Percentiles rank a stretch among this genome's conserved stretches.
phyloP scores from a whole-genome alignment of 176 grass and related monocot genomes.

The Zea luxurians region DNA sequence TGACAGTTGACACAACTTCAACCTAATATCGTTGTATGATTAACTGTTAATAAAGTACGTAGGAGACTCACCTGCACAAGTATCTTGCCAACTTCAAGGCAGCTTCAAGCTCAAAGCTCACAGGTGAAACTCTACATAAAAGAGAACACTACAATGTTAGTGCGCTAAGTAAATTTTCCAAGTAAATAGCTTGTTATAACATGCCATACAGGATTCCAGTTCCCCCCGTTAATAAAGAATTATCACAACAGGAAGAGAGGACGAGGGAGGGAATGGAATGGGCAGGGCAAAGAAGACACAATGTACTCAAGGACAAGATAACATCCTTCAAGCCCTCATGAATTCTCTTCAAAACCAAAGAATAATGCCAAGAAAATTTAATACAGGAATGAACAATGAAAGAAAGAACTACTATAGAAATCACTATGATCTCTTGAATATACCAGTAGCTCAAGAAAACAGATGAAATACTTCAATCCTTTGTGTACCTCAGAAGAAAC shows the following conservation, averaged over 20 bases:
- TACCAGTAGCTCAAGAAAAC: slow-evolving; percentile 20
- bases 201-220: slow-evolving; percentile 16
- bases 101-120: slow-evolving; percentile 99
- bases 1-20: not conserved
- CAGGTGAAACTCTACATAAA: slow-evolving; percentile 85
- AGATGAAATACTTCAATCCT: slow-evolving; percentile 19
- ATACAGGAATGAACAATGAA: not conserved
- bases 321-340: not conserved
- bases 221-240: not conserved
- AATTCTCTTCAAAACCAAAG: slow-evolving; percentile 19
- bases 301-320: slow-evolving; percentile 11
- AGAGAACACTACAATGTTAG: slow-evolving; percentile 30
- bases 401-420: slow-evolving; percentile 20
- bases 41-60: slow-evolving; percentile 2
- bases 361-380: not conserved
- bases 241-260: not conserved
- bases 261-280: not conserved
- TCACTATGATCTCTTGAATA: not conserved
- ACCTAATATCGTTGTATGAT: slow-evolving; percentile 18
- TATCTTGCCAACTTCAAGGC: slow-evolving; percentile 96
- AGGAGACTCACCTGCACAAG: slow-evolving; percentile 67
- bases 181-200: slow-evolving; percentile 24
- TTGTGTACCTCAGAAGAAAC: not conserved
- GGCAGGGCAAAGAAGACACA: not conserved
- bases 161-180: slow-evolving; percentile 1